Conservation (phyloP, 1,139 yeast genomes). For the Schwanniomyces etchellsii region DNA sequence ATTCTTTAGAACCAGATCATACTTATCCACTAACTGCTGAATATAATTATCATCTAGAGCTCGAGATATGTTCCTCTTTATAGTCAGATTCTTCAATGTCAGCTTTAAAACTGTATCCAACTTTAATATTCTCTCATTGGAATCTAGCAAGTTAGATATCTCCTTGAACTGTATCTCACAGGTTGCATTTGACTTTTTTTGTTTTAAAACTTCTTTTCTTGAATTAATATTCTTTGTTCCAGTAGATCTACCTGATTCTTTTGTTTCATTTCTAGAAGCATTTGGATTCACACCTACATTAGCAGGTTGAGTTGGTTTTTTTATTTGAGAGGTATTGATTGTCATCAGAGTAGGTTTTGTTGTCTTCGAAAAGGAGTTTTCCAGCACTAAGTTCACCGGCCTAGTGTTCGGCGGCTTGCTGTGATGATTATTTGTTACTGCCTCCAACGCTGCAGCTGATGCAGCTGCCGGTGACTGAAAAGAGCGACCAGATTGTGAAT, state of each 20-base stretch:
- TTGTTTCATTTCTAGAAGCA: not conserved
- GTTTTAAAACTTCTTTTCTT: not conserved
- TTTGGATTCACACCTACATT: too few species aligned
- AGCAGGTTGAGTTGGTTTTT: not conserved
- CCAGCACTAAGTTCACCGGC: too few species aligned
- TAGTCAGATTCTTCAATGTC: constrained; percentile 23
- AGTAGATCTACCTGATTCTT: too few species aligned
- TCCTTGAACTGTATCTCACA: constrained; percentile 26
- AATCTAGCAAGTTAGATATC: constrained; percentile 24
- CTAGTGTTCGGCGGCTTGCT: too few species aligned
- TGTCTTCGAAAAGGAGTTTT: too few species aligned
- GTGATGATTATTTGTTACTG: too few species aligned
- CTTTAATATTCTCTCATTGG: constrained; percentile 38
- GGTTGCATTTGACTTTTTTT: not conserved
- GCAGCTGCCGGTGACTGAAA: too few species aligned
- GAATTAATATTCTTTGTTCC: not conserved
- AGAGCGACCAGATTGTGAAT: too few species aligned
- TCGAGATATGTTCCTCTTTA: constrained; percentile 16
- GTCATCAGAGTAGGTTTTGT: too few species aligned
- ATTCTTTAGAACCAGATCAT: constrained; percentile 27
- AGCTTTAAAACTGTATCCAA: constrained; percentile 36
- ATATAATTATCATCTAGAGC: constrained; percentile 31
- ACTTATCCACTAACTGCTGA: constrained; percentile 37
- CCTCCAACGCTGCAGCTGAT: too few species aligned
- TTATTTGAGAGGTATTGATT: too few species aligned